Conservation (phyloP, 345 rosid species). For the Pelargonium nanum region DNA sequence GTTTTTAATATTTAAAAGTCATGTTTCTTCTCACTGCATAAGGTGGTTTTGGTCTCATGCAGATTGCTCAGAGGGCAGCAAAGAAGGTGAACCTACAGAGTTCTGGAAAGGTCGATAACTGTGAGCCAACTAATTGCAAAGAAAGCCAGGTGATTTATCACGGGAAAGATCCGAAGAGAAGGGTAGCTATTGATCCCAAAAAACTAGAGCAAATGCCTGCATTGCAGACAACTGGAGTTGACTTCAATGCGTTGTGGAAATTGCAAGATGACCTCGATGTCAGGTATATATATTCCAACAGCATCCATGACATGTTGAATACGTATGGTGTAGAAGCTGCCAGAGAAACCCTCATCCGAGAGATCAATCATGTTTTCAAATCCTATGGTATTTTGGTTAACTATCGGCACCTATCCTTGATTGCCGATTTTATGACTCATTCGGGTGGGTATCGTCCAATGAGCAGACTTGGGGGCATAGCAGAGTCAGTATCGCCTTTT, state of each 20-base stretch:
- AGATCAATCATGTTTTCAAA: constrained; percentile 67
- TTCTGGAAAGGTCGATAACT: constrained; percentile 59
- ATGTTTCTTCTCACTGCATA: too few species aligned
- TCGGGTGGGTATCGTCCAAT: constrained; percentile 78
- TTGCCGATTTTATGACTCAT: constrained; percentile 90
- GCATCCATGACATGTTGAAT: constrained; percentile 60
- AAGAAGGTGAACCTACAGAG: constrained; percentile 79
- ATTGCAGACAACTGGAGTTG: constrained; percentile 63
- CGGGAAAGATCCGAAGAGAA: constrained; percentile 62
- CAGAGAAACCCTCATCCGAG: constrained; percentile 74
- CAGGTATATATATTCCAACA: constrained; percentile 71
- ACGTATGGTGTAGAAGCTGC: constrained; percentile 96
- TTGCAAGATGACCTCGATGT: constrained; percentile 63
- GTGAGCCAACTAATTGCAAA: constrained; percentile 33
- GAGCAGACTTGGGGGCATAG: constrained; percentile 85
- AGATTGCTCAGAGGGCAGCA: constrained; percentile 80
- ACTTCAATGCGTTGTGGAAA: constrained; percentile 55
- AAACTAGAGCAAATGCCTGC: constrained; percentile 55
- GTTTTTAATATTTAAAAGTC: too few species aligned
- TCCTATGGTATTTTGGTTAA: constrained; percentile 77
- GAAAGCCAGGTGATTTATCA: constrained; percentile 72
- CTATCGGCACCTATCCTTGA: constrained; percentile 62
- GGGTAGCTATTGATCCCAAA: constrained; percentile 38
- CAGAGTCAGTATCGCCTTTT: constrained; percentile 67
- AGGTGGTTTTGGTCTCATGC: constrained; percentile 2